A percentile compares a stretch with the other conserved stretches of the same genome.
Evolutionary conservation across 2,329 filamentous ascomycete species (phyloP).

Genomic region (Penicillium sp.): DNA sequence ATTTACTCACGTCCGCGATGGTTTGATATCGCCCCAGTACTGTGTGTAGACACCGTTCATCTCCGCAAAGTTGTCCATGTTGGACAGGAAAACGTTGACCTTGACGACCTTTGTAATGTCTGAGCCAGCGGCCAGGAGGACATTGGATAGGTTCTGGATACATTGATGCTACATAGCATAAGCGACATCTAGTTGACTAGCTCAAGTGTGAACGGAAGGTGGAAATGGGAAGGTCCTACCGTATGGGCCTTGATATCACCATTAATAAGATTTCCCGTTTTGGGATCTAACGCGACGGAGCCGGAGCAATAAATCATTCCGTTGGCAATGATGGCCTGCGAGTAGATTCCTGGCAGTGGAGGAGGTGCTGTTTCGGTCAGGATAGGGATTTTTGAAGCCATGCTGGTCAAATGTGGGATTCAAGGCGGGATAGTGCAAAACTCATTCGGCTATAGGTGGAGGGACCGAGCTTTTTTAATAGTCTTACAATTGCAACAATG

Average conservation of each 20-base stretch:
- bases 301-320: conserved; percentile 74
- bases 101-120: conserved; percentile 67
- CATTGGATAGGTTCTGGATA: conserved; percentile 62
- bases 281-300: conserved; percentile 62
- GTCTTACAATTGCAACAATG: too few relatives aligned
- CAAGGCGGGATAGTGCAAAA: not conserved
- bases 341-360: conserved; percentile 60
- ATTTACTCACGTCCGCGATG: conserved; percentile 45
- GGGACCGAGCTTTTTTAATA: too few relatives aligned
- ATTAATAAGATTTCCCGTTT: conserved; percentile 58
- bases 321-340: conserved; percentile 65
- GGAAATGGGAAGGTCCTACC: conserved; percentile 41
- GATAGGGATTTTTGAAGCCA: conserved; percentile 47
- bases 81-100: conserved; percentile 68
- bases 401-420: conserved; percentile 21
- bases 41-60: conserved; percentile 88
- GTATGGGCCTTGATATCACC: conserved; percentile 62
- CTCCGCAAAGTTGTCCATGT: conserved; percentile 70
- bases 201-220: not conserved
- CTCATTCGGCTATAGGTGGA: too few relatives aligned
- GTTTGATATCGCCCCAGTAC: conserved; percentile 69
- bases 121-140: conserved; percentile 66
- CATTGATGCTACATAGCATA: conserved; percentile 51
- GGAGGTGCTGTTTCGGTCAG: conserved; percentile 55
- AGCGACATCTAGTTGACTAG: conserved; percentile 7